phyloP scores from a whole-genome alignment of 2,329 filamentous ascomycete genomes.

The Hansfordia pulvinata region DNA sequence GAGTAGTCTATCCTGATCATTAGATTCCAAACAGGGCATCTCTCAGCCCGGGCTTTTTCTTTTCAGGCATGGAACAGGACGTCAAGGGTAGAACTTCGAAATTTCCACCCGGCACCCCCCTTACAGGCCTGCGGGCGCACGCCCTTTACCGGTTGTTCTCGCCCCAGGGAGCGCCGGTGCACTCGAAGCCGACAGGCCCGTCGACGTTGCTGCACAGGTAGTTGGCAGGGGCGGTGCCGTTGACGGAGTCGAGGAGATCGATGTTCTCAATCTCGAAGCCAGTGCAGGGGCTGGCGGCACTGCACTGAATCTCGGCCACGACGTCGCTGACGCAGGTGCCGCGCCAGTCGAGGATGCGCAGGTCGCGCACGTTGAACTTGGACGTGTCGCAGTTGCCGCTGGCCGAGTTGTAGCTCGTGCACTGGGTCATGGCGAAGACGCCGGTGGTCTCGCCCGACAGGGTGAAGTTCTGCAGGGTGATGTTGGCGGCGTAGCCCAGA shows the following conservation, averaged over 20 bases:
- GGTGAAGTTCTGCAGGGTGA: constrained; percentile 9
- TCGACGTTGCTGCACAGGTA: constrained; percentile 6
- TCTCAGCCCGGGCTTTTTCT: no score
- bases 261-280: constrained; percentile 5
- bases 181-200: constrained; percentile 4
- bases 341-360: constrained; percentile 5
- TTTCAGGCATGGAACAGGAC: no score
- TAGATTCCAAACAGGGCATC: no score
- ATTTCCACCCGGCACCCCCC: no score
- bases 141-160: constrained; percentile 1
- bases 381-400: constrained; percentile 9
- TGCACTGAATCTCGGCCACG: constrained; percentile 5
- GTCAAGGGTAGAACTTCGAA: no score
- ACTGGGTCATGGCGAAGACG: constrained; percentile 8
- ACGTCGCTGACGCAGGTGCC: constrained; percentile 4
- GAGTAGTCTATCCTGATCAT: no score
- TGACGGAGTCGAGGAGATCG: constrained; percentile 3
- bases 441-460: constrained; percentile 6
- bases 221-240: constrained; percentile 6
- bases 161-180: constrained; percentile 1
- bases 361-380: constrained; percentile 8
- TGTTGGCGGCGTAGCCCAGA: constrained; percentile 21
- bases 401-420: constrained; percentile 8
- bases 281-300: constrained; percentile 4
- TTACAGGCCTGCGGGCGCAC: no score